Percentiles rank a stretch among this genome's conserved stretches.
Evolutionary conservation across 345 rosid genomes (phyloP).

Genomic region (Camelina neglecta): DNA sequence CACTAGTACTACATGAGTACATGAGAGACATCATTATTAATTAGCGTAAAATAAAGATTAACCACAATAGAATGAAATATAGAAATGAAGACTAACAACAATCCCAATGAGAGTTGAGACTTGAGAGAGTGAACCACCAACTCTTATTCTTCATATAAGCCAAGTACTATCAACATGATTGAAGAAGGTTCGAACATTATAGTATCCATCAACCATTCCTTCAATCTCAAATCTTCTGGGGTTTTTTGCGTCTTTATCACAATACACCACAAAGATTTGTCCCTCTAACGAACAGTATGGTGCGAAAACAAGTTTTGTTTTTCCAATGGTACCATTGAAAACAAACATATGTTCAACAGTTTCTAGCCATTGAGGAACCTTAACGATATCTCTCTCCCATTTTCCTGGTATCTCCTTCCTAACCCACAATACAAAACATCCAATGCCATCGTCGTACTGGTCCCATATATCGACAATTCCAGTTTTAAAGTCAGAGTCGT

Average conservation of each 20-base stretch:
- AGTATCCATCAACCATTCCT: not conserved
- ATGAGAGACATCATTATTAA: not conserved
- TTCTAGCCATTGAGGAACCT: not conserved
- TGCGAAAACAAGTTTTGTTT: not conserved
- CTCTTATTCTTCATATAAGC: conserved; percentile 1
- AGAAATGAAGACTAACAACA: no score
- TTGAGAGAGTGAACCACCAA: not conserved
- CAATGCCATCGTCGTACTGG: not conserved
- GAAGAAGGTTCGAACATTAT: not conserved
- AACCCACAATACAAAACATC: not conserved
- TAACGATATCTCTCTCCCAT: not conserved
- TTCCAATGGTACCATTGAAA: not conserved
- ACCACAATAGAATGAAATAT: no score
- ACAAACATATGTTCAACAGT: no score
- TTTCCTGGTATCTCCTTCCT: not conserved
- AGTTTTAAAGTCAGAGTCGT: not conserved
- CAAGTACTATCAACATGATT: conserved; percentile 8
- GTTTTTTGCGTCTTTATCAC: not conserved
- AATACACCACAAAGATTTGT: not conserved
- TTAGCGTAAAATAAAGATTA: not conserved
- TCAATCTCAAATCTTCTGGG: not conserved
- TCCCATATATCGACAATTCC: not conserved
- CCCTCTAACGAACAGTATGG: not conserved
- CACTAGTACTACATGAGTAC: no score
- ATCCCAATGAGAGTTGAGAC: no score